Conservation (phyloP, 805 yeast genomes). For the Lipomyces orientalis region DNA sequence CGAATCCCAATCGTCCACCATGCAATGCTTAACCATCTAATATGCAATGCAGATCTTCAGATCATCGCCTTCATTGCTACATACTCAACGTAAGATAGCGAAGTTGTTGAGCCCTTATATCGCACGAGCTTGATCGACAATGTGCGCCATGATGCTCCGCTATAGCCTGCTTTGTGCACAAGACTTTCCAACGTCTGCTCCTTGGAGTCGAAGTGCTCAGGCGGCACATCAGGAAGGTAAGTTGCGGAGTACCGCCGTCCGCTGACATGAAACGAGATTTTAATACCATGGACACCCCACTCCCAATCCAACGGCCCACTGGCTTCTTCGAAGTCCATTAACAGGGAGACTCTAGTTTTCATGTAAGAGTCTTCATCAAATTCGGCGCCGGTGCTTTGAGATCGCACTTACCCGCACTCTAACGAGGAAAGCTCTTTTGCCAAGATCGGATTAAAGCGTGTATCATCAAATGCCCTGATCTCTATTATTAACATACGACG, state of each 20-base stretch:
- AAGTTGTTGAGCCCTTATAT: constrained; percentile 60
- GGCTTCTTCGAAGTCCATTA: constrained; percentile 62
- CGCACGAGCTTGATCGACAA: constrained; percentile 54
- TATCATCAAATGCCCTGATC: constrained; percentile 70
- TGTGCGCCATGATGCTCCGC: constrained; percentile 47
- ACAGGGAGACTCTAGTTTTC: constrained; percentile 59
- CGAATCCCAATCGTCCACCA: not conserved
- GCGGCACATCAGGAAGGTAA: constrained; percentile 87
- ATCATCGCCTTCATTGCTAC: constrained; percentile 11
- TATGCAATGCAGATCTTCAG: not conserved
- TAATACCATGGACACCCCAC: constrained; percentile 82
- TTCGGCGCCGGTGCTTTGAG: not conserved
- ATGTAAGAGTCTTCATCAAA: not conserved
- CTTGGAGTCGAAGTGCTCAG: constrained; percentile 83
- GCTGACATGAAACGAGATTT: constrained; percentile 55
- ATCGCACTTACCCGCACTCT: constrained; percentile 49
- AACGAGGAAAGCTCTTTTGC: constrained; percentile 59
- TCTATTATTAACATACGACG: constrained; percentile 9
- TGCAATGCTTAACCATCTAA: not conserved
- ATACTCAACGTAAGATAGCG: constrained; percentile 25
- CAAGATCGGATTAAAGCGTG: constrained; percentile 72
- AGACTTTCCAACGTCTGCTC: constrained; percentile 72
- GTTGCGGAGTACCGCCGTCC: constrained; percentile 63
- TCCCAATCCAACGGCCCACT: constrained; percentile 71
- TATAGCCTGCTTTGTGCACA: constrained; percentile 71